A percentile compares a stretch with the other conserved stretches of the same genome.
phyloP scores from a whole-genome alignment of 805 yeast genomes.

The Myxozyma monticola region DNA sequence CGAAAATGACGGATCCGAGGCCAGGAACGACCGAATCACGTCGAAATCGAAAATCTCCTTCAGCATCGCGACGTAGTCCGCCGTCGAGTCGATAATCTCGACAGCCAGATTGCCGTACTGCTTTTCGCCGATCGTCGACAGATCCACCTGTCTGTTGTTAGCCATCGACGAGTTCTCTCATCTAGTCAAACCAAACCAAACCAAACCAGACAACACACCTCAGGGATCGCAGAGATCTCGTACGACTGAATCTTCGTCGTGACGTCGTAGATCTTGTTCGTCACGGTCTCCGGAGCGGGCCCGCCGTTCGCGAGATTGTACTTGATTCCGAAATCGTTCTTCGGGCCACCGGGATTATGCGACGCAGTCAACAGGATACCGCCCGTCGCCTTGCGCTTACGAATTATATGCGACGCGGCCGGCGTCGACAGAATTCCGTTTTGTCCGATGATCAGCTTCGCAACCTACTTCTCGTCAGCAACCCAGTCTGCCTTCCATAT shows the following conservation, averaged over 20 bases:
- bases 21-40: constrained; percentile 70
- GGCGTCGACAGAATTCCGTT: constrained; percentile 91
- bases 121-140: constrained; percentile 55
- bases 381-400: constrained; percentile 73
- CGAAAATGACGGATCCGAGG: constrained; percentile 56
- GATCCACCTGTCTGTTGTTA: too few relatives aligned
- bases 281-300: constrained; percentile 95
- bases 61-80: constrained; percentile 74
- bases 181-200: not conserved
- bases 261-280: constrained; percentile 77
- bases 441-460: constrained; percentile 80
- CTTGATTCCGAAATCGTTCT: constrained; percentile 89
- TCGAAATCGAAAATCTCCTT: constrained; percentile 85
- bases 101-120: constrained; percentile 63
- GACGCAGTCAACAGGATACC: constrained; percentile 96
- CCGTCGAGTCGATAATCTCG: constrained; percentile 80
- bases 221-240: constrained; percentile 61
- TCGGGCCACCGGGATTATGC: constrained; percentile 94
- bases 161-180: too few relatives aligned
- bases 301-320: constrained; percentile 95
- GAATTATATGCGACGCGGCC: constrained; percentile 90
- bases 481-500: constrained; percentile 31
- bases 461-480: constrained; percentile 7
- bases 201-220: constrained; percentile 31
- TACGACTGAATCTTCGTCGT: constrained; percentile 61